These are phyloP conservation scores for Neotropicomus parvogracilis DNA, from an alignment of 1,284 basidiomycete genomes.

Conservation along the genomic window DNA sequence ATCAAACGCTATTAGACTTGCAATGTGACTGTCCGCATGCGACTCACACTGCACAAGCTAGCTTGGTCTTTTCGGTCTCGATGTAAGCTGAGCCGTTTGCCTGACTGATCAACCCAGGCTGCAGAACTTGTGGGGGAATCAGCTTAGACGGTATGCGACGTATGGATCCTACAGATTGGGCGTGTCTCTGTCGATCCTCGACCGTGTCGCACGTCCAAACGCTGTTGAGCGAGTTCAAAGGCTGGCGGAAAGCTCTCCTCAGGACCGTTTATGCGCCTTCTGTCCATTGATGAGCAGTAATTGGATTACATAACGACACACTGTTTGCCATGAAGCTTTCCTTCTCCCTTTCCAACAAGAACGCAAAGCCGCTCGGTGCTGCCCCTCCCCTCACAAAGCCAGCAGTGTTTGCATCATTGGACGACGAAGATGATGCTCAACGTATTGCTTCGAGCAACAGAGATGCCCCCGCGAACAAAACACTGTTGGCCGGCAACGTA, in stretches of 20 bases:
- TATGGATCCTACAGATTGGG: conserved; percentile 71
- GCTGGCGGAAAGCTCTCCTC: conserved; percentile 72
- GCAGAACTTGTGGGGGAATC: conserved; percentile 59
- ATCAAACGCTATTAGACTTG: conserved; percentile 6
- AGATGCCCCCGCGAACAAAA: conserved; percentile 46
- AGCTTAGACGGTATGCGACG: conserved; percentile 4
- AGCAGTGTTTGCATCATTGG: conserved; percentile 55
- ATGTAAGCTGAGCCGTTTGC: conserved; percentile 96
- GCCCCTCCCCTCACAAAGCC: conserved; percentile 59
- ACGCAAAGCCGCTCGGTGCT: conserved; percentile 48
- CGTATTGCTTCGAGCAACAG: conserved; percentile 43
- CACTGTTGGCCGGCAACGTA: conserved; percentile 54
- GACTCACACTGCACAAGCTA: conserved; percentile 89
- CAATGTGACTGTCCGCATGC: background rate
- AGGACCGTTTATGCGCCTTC: conserved; percentile 84
- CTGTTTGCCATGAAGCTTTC: conserved; percentile 67
- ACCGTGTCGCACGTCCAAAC: conserved; percentile 18
- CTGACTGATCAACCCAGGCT: conserved; percentile 86
- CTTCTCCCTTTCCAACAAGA: conserved; percentile 64
- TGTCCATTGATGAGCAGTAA: conserved; percentile 49
- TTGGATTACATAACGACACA: conserved; percentile 24
- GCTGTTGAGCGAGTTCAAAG: conserved; percentile 46
- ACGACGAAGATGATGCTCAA: conserved; percentile 59
- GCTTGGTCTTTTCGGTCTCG: conserved; percentile 85
- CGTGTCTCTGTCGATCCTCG: conserved; percentile 65